A percentile compares a stretch with the other conserved stretches of the same genome.
These are phyloP conservation scores for Pseudopyricularia javanii DNA, from an alignment of 2,329 filamentous ascomycete species.

Conservation along the genomic window DNA sequence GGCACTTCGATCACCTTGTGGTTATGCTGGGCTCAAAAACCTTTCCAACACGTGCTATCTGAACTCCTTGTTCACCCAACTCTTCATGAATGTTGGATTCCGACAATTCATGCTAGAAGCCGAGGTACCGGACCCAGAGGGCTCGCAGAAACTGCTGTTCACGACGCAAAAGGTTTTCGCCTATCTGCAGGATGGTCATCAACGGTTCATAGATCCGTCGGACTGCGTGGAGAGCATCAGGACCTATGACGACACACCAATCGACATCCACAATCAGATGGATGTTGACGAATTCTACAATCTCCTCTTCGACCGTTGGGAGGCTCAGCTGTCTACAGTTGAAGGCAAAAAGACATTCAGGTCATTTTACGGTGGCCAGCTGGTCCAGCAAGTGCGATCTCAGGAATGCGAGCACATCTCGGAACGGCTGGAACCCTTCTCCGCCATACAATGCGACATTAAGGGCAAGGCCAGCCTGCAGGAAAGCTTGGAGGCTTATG, in stretches of 20 bases:
- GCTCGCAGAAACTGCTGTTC: conserved; percentile 55
- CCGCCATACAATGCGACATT: conserved; percentile 90
- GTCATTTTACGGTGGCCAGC: conserved; percentile 79
- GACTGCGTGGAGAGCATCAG: conserved; percentile 64
- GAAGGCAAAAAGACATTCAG: conserved; percentile 63
- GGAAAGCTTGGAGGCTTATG: conserved; percentile 88
- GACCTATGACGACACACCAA: conserved; percentile 69
- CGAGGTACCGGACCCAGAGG: conserved; percentile 38
- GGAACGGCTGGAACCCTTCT: conserved; percentile 79
- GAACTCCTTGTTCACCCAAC: conserved; percentile 85
- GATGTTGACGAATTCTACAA: conserved; percentile 98
- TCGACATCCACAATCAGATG: conserved; percentile 88
- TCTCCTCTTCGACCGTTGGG: conserved; percentile 81
- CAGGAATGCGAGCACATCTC: conserved; percentile 92
- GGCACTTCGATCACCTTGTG: conserved; percentile 61
- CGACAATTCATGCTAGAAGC: conserved; percentile 68
- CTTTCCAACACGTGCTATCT: conserved; percentile 95
- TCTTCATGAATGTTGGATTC: conserved; percentile 91
- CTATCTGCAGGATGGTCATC: conserved; percentile 71
- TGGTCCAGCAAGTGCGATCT: conserved; percentile 90
- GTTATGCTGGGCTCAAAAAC: conserved; percentile 83
- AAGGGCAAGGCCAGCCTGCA: conserved; percentile 76
- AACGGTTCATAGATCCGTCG: conserved; percentile 60
- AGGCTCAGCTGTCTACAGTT: conserved; percentile 59
- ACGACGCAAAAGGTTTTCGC: conserved; percentile 76